Base-by-base conservation (phyloP, 495 filamentous ascomycete species). In the Friedmanniomyces endolithicus region DNA sequence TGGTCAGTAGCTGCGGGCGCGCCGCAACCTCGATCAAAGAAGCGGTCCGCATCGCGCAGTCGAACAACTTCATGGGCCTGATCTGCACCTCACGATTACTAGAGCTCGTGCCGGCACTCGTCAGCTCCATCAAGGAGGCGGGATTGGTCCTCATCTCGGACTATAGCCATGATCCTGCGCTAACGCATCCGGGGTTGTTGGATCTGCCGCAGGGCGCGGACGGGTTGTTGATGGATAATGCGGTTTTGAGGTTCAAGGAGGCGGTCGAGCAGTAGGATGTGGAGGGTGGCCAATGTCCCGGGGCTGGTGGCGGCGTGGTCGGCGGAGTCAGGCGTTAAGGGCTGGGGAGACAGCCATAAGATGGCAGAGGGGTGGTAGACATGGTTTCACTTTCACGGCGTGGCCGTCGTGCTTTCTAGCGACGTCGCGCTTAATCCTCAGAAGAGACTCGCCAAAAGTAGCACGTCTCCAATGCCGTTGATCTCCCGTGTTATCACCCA, bases 1-100 rank as follows among this genome's bases (percentile, higher is more conserved):
- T 73, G 64, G 65, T 83, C 33, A 65, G 75, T 52, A 87, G 75
- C 58, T 85, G 81, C 61, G 86, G 86, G 6, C 75, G 78, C 49
- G 77, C 78, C 56, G 82, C 82, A 1, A 84, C 84, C 60, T 94
- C 87, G 2, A 84, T 97, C 53, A 97, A 97, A 70, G 90, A 97
- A 65, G 87, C 87, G 20, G 94, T 95, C 17, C 77, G 89, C 56
- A 89, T 92, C 65, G 90, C 94, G 34, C 86, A 90, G 67, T 86
- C 81, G 59, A 98, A 97, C 69, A 98, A 98, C 64, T 88, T 98
- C 55, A 97, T 98, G 92, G 92, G 92, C 17, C 66, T 98, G 65
- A 85, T 97, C 53, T 95, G 89, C 68, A 85, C 81, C 58, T 89
- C 87, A 22, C 77, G 82, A 62, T 72, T 97, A 55, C 67, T 98